Percentiles rank a stretch among this genome's conserved stretches.
phyloP scores from a whole-genome alignment of 1,139 yeast species.

The Nakaseomyces sp. region DNA sequence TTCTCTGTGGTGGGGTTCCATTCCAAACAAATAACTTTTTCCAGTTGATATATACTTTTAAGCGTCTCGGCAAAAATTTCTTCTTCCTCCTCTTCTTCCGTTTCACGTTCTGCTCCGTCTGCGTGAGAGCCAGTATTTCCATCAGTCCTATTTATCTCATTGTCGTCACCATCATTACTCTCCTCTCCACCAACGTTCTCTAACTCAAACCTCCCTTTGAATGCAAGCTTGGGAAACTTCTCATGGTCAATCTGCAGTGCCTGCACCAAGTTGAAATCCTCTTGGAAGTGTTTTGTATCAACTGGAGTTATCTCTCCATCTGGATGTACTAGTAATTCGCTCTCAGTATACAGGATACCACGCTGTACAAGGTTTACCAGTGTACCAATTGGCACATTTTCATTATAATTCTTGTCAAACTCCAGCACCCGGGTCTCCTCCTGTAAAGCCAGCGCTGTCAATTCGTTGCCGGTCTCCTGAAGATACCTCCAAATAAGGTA shows the following conservation, averaged over 20 bases:
- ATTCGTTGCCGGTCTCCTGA: slow-evolving; percentile 75
- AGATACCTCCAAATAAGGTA: slow-evolving; percentile 89
- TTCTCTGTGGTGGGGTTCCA: slow-evolving; percentile 36
- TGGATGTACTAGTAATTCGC: slow-evolving; percentile 39
- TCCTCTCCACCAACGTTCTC: slow-evolving; percentile 13
- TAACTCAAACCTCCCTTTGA: slow-evolving; percentile 29
- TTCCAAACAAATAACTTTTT: slow-evolving; percentile 31
- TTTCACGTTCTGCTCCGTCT: not conserved
- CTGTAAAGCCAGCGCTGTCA: slow-evolving; percentile 74
- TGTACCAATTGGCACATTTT: slow-evolving; percentile 59
- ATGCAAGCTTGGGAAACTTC: slow-evolving; percentile 28
- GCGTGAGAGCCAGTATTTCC: not conserved
- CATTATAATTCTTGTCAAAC: slow-evolving; percentile 45
- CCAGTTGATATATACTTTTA: slow-evolving; percentile 28
- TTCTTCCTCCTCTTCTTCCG: slow-evolving; percentile 9
- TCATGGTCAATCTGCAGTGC: slow-evolving; percentile 33
- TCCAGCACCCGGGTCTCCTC: slow-evolving; percentile 59
- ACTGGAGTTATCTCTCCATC: slow-evolving; percentile 29
- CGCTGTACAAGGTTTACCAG: slow-evolving; percentile 75
- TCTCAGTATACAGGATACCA: slow-evolving; percentile 65
- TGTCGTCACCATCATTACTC: slow-evolving; percentile 7
- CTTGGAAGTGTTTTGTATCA: slow-evolving; percentile 21
- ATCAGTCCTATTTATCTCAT: slow-evolving; percentile 5
- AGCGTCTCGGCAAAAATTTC: slow-evolving; percentile 31
- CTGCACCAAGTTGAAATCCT: slow-evolving; percentile 34